Percentiles rank a stretch among this genome's conserved stretches.
Conservation (phyloP, 768 basidiomycete genomes). For the Plicaturopsis crispa region DNA sequence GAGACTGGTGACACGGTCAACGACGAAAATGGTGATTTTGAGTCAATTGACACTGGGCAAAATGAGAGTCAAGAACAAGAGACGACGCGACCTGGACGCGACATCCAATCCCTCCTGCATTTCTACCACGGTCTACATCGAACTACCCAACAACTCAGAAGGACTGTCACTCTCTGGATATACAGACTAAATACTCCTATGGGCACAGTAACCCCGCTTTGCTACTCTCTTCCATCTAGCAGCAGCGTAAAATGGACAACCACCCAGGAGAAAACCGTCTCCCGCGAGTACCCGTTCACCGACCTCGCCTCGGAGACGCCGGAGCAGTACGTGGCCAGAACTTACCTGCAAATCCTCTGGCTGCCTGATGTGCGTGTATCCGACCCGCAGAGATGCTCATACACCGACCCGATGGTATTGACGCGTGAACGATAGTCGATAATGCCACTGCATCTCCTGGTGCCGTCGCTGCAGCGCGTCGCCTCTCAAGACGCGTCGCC, state of each 20-base stretch:
- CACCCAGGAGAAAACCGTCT: constrained; percentile 51
- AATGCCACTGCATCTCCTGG: constrained; percentile 54
- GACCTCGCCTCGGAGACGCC: constrained; percentile 35
- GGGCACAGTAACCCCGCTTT: constrained; percentile 10
- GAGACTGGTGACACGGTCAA: too few species aligned
- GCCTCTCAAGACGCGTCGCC: constrained; percentile 16
- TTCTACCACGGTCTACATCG: too few species aligned
- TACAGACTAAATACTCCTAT: too few species aligned
- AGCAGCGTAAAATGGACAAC: constrained; percentile 40
- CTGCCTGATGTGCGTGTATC: constrained; percentile 54
- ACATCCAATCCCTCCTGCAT: too few species aligned
- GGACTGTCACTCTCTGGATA: too few species aligned
- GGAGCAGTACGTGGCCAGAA: constrained; percentile 53
- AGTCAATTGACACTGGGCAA: too few species aligned
- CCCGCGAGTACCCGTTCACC: constrained; percentile 48
- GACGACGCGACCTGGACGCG: too few species aligned
- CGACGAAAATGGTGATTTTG: too few species aligned
- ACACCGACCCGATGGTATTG: background rate
- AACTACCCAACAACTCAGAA: too few species aligned
- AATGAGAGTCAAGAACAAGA: too few species aligned
- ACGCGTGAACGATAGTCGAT: constrained; percentile 41
- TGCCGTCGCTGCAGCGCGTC: constrained; percentile 50
- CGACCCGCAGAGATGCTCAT: too few species aligned
- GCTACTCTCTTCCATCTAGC: constrained; percentile 11
- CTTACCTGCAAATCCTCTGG: constrained; percentile 74